Conservation (phyloP, 2,329 filamentous ascomycete species). For the Diaporthe citriasiana region DNA sequence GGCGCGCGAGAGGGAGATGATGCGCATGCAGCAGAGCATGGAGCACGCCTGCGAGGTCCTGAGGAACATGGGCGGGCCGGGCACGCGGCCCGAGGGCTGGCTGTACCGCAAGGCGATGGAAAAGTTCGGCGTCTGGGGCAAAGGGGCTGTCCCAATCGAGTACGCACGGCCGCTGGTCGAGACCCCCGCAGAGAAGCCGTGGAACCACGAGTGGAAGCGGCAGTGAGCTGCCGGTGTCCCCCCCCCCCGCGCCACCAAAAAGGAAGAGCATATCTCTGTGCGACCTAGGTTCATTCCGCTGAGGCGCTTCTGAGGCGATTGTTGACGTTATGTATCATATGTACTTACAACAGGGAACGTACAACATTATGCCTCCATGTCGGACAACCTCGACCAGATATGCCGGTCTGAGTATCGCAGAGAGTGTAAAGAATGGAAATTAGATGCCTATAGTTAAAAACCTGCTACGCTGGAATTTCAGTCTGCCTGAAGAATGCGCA, state of each 20-base stretch:
- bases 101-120: conserved; percentile 91
- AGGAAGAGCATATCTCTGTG: background rate
- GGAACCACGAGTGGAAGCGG: conserved; percentile 94
- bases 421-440: conserved; percentile 44
- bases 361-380: conserved; percentile 7
- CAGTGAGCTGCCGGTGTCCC: conserved; percentile 48
- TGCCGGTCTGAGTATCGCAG: background rate
- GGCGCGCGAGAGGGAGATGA: conserved; percentile 77
- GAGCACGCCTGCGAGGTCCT: conserved; percentile 88
- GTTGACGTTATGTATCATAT: conserved; percentile 9
- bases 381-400: background rate
- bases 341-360: conserved; percentile 27
- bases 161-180: conserved; percentile 90
- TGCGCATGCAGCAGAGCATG: conserved; percentile 87
- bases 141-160: conserved; percentile 86
- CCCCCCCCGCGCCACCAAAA: too few relatives aligned
- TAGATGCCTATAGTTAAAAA: conserved; percentile 43
- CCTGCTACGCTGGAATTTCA: conserved; percentile 42
- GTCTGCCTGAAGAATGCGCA: conserved; percentile 38
- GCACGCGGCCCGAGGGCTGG: conserved; percentile 73
- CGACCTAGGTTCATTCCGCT: too few relatives aligned
- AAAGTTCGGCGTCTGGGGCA: conserved; percentile 86
- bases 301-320: background rate
- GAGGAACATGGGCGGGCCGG: conserved; percentile 70
- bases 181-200: conserved; percentile 81